Evolutionary conservation across 331 rosid genomes (phyloP).

Genomic region (Malus hybrid): DNA sequence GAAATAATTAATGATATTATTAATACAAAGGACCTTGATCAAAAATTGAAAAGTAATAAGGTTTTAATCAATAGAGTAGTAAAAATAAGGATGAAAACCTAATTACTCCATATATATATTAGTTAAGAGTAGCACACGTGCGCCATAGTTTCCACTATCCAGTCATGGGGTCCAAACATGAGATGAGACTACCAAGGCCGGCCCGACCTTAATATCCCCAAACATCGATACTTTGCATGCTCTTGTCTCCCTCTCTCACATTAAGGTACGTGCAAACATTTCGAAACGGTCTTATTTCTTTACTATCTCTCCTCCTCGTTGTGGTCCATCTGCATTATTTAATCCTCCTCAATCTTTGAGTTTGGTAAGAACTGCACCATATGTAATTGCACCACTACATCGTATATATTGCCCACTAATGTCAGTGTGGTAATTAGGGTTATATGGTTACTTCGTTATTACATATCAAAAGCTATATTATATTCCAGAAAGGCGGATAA

Average conservation of each 20-base stretch:
- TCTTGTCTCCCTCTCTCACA: slow-evolving; percentile 13
- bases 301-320: neutral
- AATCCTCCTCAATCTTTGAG: neutral
- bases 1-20: too few species aligned
- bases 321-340: neutral
- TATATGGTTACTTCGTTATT: too few species aligned
- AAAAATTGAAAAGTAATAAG: too few species aligned
- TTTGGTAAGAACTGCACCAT: neutral
- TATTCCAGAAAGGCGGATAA: too few species aligned
- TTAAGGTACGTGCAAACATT: neutral
- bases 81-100: too few species aligned
- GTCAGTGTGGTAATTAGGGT: neutral
- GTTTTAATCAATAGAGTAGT: too few species aligned
- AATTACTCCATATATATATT: too few species aligned
- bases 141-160: slow-evolving; percentile 14
- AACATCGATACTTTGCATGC: slow-evolving; percentile 32
- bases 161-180: neutral
- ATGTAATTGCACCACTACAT: too few species aligned
- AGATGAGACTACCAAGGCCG: slow-evolving; percentile 22
- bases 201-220: too few species aligned
- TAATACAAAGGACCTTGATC: too few species aligned
- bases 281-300: neutral
- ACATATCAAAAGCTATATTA: too few species aligned
- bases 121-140: slow-evolving; percentile 16
- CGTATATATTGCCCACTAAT: neutral